A percentile compares a stretch with the other conserved stretches of the same genome.
Conservation (phyloP, 2,329 filamentous ascomycete genomes). For the Botrytis paeoniae region DNA sequence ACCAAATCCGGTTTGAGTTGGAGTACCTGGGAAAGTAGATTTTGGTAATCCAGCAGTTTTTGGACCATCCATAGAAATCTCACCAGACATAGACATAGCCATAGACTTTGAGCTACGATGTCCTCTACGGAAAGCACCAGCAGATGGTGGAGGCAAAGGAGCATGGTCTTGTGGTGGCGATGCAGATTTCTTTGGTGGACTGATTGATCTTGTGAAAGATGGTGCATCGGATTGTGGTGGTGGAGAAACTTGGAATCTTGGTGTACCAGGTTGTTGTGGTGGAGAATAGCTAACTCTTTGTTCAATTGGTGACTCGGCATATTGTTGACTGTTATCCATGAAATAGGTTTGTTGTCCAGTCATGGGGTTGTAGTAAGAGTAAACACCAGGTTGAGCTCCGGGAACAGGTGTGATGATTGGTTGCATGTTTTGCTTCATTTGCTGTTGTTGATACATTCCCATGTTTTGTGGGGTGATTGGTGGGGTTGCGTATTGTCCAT, state of each 20-base stretch:
- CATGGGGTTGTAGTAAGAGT: conserved; percentile 78
- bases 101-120: conserved; percentile 84
- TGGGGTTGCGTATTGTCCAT: conserved; percentile 53
- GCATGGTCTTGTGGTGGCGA: conserved; percentile 67
- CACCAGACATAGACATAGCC: conserved; percentile 42
- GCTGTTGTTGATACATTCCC: conserved; percentile 49
- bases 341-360: conserved; percentile 83
- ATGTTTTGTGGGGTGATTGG: conserved; percentile 50
- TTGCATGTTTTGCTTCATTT: conserved; percentile 39
- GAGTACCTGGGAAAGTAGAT: conserved; percentile 76
- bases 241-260: conserved; percentile 79
- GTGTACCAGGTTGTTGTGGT: conserved; percentile 55
- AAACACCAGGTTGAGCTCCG: conserved; percentile 70
- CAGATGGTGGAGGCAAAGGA: conserved; percentile 82
- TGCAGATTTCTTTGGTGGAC: conserved; percentile 63
- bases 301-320: conserved; percentile 41
- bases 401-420: conserved; percentile 51
- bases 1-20: conserved; percentile 77
- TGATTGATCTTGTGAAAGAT: conserved; percentile 58
- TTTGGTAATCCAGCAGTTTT: conserved; percentile 67
- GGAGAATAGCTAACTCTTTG: conserved; percentile 44
- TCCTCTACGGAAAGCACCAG: conserved; percentile 86
- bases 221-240: conserved; percentile 59
- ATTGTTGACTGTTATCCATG: conserved; percentile 47
- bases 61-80: conserved; percentile 39